A percentile compares a stretch with the other conserved stretches of the same genome.
Conservation (phyloP, 306 rosid species). For the Acacia confusa region DNA sequence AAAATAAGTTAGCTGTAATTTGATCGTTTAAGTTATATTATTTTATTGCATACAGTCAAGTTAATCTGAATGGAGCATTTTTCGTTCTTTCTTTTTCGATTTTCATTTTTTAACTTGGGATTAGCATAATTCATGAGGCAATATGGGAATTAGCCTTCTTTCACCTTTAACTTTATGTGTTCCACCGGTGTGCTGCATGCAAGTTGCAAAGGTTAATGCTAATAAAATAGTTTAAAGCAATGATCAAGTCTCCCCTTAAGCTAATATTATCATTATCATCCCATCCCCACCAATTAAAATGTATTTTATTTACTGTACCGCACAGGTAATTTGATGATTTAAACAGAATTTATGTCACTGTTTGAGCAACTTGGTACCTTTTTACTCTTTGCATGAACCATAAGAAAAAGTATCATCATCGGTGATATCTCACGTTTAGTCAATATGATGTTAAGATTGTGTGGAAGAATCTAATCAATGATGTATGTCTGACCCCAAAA, state of each 20-base stretch:
- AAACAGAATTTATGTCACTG: neutral
- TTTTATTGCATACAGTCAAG: conserved; percentile 15
- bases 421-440: conserved; percentile 4
- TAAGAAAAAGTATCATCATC: neutral
- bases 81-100: conserved; percentile 7
- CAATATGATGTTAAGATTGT: conserved; percentile 6
- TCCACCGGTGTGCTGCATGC: conserved; percentile 6
- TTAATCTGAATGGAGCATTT: conserved; percentile 17
- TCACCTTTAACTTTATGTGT: neutral
- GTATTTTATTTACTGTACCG: neutral
- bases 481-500: conserved; percentile 21
- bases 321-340: conserved; percentile 6
- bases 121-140: conserved; percentile 18
- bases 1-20: conserved; percentile 22
- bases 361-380: neutral
- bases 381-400: conserved; percentile 6
- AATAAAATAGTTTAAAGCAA: neutral
- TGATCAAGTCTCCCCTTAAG: conserved; percentile 14
- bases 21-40: conserved; percentile 29
- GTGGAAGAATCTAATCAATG: conserved; percentile 17
- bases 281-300: neutral
- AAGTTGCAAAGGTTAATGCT: neutral
- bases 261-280: conserved; percentile 5
- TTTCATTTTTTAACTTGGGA: neutral
- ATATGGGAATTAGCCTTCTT: neutral